Conservation (phyloP, 1,284 basidiomycete species). For the Erythrobasidium hasegawianum region DNA sequence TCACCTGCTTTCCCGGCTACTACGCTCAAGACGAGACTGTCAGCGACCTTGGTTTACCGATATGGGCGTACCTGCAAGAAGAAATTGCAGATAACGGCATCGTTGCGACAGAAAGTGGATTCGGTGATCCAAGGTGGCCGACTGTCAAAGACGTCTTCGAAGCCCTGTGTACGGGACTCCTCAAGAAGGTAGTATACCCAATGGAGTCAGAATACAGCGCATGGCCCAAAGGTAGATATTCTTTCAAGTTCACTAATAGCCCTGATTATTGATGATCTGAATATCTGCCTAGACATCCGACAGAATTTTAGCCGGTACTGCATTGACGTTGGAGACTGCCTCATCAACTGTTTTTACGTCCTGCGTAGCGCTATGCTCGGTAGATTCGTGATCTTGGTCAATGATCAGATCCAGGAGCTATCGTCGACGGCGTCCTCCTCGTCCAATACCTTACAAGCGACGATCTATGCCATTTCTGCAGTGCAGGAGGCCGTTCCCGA, state of each 20-base stretch:
- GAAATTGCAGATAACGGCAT: constrained; percentile 43
- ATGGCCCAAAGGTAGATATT: constrained; percentile 40
- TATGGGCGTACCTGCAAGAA: constrained; percentile 45
- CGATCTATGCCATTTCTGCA: constrained; percentile 40
- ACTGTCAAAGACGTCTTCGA: constrained; percentile 42
- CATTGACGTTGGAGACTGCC: constrained; percentile 38
- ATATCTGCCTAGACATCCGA: constrained; percentile 31
- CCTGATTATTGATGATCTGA: not conserved
- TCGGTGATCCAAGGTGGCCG: constrained; percentile 38
- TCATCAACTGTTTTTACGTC: constrained; percentile 44
- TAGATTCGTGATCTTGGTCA: constrained; percentile 36
- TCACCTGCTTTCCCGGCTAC: constrained; percentile 43
- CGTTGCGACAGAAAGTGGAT: constrained; percentile 35
- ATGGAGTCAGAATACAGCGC: constrained; percentile 21
- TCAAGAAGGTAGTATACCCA: constrained; percentile 39
- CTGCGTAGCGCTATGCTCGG: constrained; percentile 42
- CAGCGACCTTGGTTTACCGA: constrained; percentile 38
- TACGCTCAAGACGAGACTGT: constrained; percentile 40
- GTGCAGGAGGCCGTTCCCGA: constrained; percentile 43
- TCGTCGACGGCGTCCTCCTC: not conserved
- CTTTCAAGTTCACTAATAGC: not conserved
- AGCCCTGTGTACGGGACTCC: constrained; percentile 39
- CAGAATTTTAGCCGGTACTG: constrained; percentile 42
- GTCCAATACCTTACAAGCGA: constrained; percentile 43
- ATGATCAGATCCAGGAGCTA: constrained; percentile 2